Base-by-base conservation (phyloP, 108 stramenopile species). In the Cyclotella choctawhatcheeana region DNA sequence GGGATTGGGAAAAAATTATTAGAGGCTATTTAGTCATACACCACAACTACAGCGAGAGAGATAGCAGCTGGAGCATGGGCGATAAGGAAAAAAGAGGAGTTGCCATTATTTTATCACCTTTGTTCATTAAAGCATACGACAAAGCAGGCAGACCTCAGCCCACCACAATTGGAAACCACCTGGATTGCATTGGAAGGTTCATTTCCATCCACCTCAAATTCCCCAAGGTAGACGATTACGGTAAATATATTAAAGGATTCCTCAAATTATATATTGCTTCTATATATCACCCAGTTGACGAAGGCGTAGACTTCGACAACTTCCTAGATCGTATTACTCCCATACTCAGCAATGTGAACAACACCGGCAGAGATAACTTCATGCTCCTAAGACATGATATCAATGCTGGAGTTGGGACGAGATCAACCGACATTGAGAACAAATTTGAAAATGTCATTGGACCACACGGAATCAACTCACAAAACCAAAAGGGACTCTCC, bases 31-130 rank as follows among this genome's bases (percentile, higher is more conserved):
- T 40, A 40, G 37, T 40, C 37, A 40, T 40, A 40, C 37, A 40
- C 37, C 37, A 40, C 12, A 40, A 40, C 37, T 40, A 40, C 12
- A 12, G 12, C 8, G 37, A 40, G 12, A 40, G 37, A 40, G 37
- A 40, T 12, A 40, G 37, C 12, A 12, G 12, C 6, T 40, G 37
- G 37, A 40, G 37, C 37, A 40, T 10, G 6, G 12, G 37, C 6
- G 37, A 12, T 40, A 40, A 12, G 12, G 37, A 40, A 12, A 40
- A 12, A 40, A 48, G 18, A n/a, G n/a, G 47, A 48, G 47, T 48
- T n/a, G 47, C 47, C 47, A 48, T 48, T 17, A 48, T 48, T n/a
- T n/a, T 48, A 17, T 48, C 47, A n/a, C 47, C 47, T 17, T 4
- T 4, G 18, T 48, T 48, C 17, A n/a, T n/a, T 48, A n/a, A 48